Base-by-base conservation (phyloP, 75 land plant species). In the Azolla pinnata region DNA sequence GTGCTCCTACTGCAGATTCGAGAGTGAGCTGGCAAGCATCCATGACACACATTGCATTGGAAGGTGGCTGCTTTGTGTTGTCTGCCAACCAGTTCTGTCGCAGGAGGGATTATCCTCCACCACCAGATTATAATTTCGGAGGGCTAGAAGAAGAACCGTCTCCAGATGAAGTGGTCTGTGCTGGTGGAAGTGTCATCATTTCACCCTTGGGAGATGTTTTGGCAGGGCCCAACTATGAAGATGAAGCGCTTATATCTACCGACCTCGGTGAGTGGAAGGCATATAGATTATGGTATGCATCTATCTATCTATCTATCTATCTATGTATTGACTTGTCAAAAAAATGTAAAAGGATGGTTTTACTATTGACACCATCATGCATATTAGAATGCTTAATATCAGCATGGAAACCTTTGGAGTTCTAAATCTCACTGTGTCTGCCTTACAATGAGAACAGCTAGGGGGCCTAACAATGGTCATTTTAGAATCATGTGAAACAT, bases 1-100 rank as follows among this genome's bases (percentile, higher is more conserved):
- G 99, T 81, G 99, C 99, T 26, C 99, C 99, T 0, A 93, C 96
- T 18, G 96, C 96, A 40, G 99, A 93, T 72, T 59, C 87, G 1
- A 77, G 90, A 51, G 76, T 69, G 0, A 60, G 70, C 9, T 93
- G 99, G 99, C 99, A 86, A 67, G 77, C 90, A 47, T 85, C 99
- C 40, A 83, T 93, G 87, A 74, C 72, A 10, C 99, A 88, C 60
- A 83, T 93, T 65, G 99, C 87, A 18, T 57, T 86, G 2, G 99
- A 93, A 59, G 96, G 99, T 18, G 96, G 96, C 27, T 93, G 99
- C 33, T 93, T 88, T 67, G 96, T 93, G 21, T 73, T 93, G 12
- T 93, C 99, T 18, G 82, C 95, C 60, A 93, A 93, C 58, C 99
- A 93, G 46, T 93, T 89, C 35, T 93, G 96, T 60, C 67, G 83